Base-by-base conservation (phyloP, 2,329 filamentous ascomycete genomes). In the Calonectria hongkongensis region DNA sequence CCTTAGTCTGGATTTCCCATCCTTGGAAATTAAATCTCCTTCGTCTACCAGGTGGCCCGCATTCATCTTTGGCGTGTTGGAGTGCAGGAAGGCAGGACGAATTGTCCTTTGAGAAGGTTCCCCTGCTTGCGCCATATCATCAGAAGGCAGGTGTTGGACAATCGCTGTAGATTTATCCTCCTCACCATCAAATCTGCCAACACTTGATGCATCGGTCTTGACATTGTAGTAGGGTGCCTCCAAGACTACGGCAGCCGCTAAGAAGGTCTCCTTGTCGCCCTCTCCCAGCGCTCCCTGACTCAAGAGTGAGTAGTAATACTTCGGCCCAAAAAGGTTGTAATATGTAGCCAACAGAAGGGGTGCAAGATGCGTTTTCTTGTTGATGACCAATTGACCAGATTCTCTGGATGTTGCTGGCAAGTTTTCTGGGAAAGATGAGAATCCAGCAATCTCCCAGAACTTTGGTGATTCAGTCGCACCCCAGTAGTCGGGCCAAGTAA, bases 401-500 rank as follows among this genome's bases (percentile, higher is more conserved):
- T 72, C 70, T 27, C 66, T 62, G 2, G 70, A 72, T 2, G 45
- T 36, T 1, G 70, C 56, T n/a, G 70, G 60, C 43, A 72, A 21
- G 30, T 72, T 43, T 3, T 66, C 43, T 36, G 70, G 70, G 25
- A 66, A 72, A 8, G 28, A 41, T 2, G 70, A 47, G 7, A 62
- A 16, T 1, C 70, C 70, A 27, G 70, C 58, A n/a, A 72, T 72
- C 16, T 70, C 18, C 70, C 70, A 72, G 54, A 72, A 72, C 18
- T 36, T 45, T 13, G 70, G 70, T 36, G 70, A 72, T 25, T 72
- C 70, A 2, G 70, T 72, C 5, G 70, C 60, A 3, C 16, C 43
- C 70, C 70, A 72, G 36, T 70, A 72, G 36, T 72, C 70, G 7
- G 70, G 70, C 70, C 70, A 72, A 15, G 60, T 70, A 30, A 72